Evolutionary conservation across 306 rosid genomes (phyloP).

Genomic region (Senna siamea): DNA sequence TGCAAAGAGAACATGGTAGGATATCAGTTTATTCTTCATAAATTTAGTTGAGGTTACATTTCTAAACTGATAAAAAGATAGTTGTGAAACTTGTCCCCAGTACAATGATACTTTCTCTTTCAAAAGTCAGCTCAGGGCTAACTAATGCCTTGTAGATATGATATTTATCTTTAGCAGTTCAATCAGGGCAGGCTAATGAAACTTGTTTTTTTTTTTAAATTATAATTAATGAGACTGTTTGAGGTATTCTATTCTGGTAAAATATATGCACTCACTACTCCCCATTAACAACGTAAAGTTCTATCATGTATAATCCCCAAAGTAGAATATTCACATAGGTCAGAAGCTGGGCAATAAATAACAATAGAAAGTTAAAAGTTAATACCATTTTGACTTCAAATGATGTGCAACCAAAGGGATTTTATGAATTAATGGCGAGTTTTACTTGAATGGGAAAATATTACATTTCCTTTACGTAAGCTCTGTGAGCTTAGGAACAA

Average conservation of each 20-base stretch:
- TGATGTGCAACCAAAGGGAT: slow-evolving; percentile 12
- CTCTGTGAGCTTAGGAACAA: background rate
- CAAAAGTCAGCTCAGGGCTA: background rate
- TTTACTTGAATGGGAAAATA: background rate
- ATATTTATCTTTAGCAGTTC: slow-evolving; percentile 9
- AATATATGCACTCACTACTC: slow-evolving; percentile 1
- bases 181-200: background rate
- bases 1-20: background rate
- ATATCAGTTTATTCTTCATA: slow-evolving; percentile 12
- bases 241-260: background rate
- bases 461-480: slow-evolving; percentile 2
- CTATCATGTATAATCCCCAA: background rate
- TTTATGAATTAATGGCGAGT: background rate
- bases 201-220: background rate
- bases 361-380: background rate
- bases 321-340: background rate
- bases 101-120: slow-evolving; percentile 8
- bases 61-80: background rate
- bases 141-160: background rate
- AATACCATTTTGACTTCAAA: background rate
- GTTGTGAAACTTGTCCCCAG: background rate
- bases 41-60: slow-evolving; percentile 14
- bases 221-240: background rate
- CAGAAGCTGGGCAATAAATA: background rate
- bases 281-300: slow-evolving; percentile 8